Evolutionary conservation across 768 basidiomycete genomes (phyloP).

Genomic region (Zangia roseola): DNA sequence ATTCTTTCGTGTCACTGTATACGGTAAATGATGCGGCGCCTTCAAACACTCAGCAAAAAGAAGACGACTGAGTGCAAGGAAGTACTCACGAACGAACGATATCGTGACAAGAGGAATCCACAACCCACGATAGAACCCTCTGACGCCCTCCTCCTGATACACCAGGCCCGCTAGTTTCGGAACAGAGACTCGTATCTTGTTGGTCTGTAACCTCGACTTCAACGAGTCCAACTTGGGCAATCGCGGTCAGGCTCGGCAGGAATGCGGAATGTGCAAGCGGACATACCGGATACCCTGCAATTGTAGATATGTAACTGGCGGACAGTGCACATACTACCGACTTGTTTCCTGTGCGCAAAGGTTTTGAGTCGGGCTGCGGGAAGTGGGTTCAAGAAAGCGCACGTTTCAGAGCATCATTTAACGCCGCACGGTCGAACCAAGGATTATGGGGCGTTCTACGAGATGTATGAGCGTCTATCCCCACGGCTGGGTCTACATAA

Average conservation of each 20-base stretch:
- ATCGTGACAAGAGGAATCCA: slow-evolving; percentile 95
- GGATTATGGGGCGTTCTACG: slow-evolving; percentile 54
- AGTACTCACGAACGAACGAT: slow-evolving; percentile 86
- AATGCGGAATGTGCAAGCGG: neutral
- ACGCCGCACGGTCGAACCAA: slow-evolving; percentile 59
- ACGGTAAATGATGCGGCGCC: slow-evolving; percentile 92
- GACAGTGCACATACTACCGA: slow-evolving; percentile 88
- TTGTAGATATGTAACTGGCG: slow-evolving; percentile 89
- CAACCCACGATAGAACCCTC: slow-evolving; percentile 87
- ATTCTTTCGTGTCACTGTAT: slow-evolving; percentile 81
- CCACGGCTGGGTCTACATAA: neutral
- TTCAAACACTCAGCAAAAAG: slow-evolving; percentile 29
- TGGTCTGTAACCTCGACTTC: slow-evolving; percentile 90
- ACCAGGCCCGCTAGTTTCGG: slow-evolving; percentile 68
- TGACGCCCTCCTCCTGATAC: slow-evolving; percentile 81
- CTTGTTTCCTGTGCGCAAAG: slow-evolving; percentile 61
- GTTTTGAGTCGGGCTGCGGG: slow-evolving; percentile 5
- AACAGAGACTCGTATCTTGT: slow-evolving; percentile 71
- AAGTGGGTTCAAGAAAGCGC: slow-evolving; percentile 23
- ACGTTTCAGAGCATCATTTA: slow-evolving; percentile 71
- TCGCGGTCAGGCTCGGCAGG: neutral
- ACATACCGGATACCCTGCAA: slow-evolving; percentile 83
- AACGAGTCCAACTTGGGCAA: slow-evolving; percentile 80
- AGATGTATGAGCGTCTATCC: slow-evolving; percentile 20
- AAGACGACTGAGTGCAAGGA: neutral